Evolutionary conservation across 495 filamentous ascomycete species (phyloP).

Genomic region (Daldinia caldariorum): DNA sequence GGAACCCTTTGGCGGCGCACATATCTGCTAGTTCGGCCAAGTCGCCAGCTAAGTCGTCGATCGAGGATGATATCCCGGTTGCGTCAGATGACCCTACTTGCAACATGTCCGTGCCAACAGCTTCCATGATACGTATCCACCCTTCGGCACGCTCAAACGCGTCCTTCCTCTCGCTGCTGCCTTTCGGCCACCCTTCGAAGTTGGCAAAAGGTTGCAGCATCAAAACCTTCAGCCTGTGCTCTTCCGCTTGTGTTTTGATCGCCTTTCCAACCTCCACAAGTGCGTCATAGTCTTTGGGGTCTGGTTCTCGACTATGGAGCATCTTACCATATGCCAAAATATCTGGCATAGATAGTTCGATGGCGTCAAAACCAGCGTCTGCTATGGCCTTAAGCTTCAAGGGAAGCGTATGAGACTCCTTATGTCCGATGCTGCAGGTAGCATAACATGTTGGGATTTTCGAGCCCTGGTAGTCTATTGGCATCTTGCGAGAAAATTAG

Average conservation of each 20-base stretch:
- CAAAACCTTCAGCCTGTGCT: conserved; percentile 67
- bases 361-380: conserved; percentile 71
- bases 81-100: conserved; percentile 80
- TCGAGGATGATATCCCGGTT: conserved; percentile 59
- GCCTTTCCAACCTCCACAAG: conserved; percentile 62
- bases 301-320: conserved; percentile 60
- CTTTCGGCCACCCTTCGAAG: conserved; percentile 79
- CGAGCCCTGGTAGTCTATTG: conserved; percentile 37
- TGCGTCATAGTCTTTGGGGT: conserved; percentile 64
- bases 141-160: conserved; percentile 72
- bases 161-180: conserved; percentile 65
- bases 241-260: conserved; percentile 63
- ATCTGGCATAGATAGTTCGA: conserved; percentile 82
- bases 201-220: conserved; percentile 84
- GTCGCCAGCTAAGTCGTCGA: conserved; percentile 65
- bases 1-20: conserved; percentile 63
- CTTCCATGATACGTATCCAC: conserved; percentile 80
- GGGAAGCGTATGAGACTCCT: conserved; percentile 63
- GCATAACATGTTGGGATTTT: conserved; percentile 71
- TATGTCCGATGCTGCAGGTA: conserved; percentile 69
- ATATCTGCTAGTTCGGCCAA: conserved; percentile 71
- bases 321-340: conserved; percentile 69
- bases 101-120: conserved; percentile 75
- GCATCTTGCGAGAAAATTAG: conserved; percentile 29
- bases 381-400: conserved; percentile 73